Base-by-base conservation (phyloP, 139 green algal species). In the Closterium sp. region DNA sequence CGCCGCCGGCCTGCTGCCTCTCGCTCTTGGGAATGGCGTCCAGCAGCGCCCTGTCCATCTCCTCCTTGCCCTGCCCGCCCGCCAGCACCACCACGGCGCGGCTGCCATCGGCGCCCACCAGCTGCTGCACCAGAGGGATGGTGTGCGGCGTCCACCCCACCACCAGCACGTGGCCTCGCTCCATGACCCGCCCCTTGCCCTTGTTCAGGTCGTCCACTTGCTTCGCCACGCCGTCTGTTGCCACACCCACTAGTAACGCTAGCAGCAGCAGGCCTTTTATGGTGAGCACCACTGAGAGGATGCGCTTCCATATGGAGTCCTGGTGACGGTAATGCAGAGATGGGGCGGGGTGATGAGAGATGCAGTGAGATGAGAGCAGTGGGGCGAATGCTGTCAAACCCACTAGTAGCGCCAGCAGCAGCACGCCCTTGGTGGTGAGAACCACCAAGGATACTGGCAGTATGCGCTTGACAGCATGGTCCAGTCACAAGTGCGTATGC, bases 81-180 rank as follows among this genome's bases (percentile, higher is more conserved):
- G 88, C n/a, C 33, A 91, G 30, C 69, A 91, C 88, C 30, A 91
- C 36, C 32, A 43, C 36, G 2, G 88, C 32, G 2, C 87, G 36
- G 21, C 31, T 33, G 30, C 28, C 88, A 23, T 91, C 88, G 23
- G 88, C 66, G 19, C 88, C 32, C 66, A 43, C 34, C 66, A 91
- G 88, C 81, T 89, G 35, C 88, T 91, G 28, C 69, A 91, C 88
- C 66, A 91, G 88, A 2, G 66, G 66, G 8, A 91, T 33, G 8
- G 88, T 91, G 32, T 90, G 88, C 21, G 36, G 35, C 1, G 88
- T 69, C 88, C 88, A 91, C 16, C 55, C 31, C 84, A 34, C 84
- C 12, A 34, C 84, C 31, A 87, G 83, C 31, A 87, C 30, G 31
- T 33, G 30, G 10, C 31, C 31, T 12, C 7, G 83, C 30, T 34